phyloP scores from a whole-genome alignment of 768 basidiomycete genomes.

The Xerocomus brunneocitrinus region DNA sequence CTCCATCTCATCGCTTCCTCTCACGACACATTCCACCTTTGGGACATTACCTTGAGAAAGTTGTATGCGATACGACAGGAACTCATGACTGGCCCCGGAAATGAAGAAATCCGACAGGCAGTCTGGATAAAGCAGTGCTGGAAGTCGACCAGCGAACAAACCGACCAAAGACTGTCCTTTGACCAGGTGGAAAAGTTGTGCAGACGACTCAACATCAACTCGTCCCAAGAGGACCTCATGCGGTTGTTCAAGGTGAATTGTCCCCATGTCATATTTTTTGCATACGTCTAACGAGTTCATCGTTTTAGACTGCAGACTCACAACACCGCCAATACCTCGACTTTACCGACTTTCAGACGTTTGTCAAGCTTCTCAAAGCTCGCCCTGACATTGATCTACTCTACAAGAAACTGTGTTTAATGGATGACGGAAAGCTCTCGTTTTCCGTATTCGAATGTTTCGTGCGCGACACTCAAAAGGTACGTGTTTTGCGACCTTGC shows the following conservation, averaged over 20 bases:
- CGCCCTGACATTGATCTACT: constrained; percentile 76
- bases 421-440: constrained; percentile 33
- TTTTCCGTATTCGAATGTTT: constrained; percentile 45
- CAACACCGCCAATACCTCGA: constrained; percentile 57
- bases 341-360: constrained; percentile 73
- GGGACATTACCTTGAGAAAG: constrained; percentile 60
- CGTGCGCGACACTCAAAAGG: constrained; percentile 51
- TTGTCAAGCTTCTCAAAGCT: constrained; percentile 79
- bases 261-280: neutral
- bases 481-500: constrained; percentile 14
- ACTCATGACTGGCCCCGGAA: constrained; percentile 63
- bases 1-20: constrained; percentile 79
- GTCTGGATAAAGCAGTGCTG: constrained; percentile 83
- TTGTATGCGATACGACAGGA: constrained; percentile 63
- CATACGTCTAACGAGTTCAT: neutral
- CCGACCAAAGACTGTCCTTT: constrained; percentile 61
- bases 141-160: constrained; percentile 63
- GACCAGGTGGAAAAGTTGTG: constrained; percentile 71
- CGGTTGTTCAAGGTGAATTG: constrained; percentile 53
- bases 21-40: constrained; percentile 54
- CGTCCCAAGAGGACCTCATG: constrained; percentile 48
- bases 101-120: constrained; percentile 56
- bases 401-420: constrained; percentile 41
- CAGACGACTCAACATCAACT: constrained; percentile 61
- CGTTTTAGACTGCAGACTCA: constrained; percentile 57